Conservation (phyloP, 768 basidiomycete genomes). For the Podaxis sp. region DNA sequence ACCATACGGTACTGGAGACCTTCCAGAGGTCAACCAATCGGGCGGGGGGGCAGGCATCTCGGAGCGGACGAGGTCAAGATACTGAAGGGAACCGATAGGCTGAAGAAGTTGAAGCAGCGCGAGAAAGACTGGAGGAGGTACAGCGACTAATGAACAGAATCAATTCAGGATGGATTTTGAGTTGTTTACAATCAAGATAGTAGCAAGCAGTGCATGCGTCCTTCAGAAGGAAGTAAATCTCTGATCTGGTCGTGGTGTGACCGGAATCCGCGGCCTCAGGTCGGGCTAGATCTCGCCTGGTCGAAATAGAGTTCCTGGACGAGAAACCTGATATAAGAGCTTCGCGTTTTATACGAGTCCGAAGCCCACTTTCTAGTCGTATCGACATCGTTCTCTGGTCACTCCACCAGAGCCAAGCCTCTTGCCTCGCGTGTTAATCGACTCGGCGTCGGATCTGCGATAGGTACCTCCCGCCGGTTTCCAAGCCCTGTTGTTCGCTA, state of each 20-base stretch:
- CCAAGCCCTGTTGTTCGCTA: background rate
- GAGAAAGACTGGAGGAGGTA: conserved; percentile 28
- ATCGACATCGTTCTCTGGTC: conserved; percentile 1
- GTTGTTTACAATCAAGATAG: conserved; percentile 12
- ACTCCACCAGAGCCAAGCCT: background rate
- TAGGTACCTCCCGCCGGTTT: conserved; percentile 1
- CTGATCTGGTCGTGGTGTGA: conserved; percentile 22
- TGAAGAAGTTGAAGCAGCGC: conserved; percentile 27
- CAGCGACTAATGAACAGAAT: conserved; percentile 17
- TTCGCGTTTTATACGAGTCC: conserved; percentile 1
- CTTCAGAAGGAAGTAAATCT: conserved; percentile 22
- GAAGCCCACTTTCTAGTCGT: conserved; percentile 9
- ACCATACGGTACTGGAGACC: conserved; percentile 36
- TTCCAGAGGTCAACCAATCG: conserved; percentile 41
- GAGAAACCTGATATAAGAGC: conserved; percentile 25
- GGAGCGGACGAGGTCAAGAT: conserved; percentile 44
- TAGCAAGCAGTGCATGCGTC: background rate
- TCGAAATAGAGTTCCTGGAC: conserved; percentile 26
- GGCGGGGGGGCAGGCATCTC: conserved; percentile 37
- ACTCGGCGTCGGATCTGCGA: background rate
- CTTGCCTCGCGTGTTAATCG: background rate
- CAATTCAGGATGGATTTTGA: conserved; percentile 16
- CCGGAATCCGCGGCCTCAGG: conserved; percentile 30
- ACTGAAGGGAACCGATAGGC: conserved; percentile 39
- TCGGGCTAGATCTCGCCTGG: conserved; percentile 17